Evolutionary conservation across 305 asterid species (phyloP).

Genomic region (Withania somnifera): DNA sequence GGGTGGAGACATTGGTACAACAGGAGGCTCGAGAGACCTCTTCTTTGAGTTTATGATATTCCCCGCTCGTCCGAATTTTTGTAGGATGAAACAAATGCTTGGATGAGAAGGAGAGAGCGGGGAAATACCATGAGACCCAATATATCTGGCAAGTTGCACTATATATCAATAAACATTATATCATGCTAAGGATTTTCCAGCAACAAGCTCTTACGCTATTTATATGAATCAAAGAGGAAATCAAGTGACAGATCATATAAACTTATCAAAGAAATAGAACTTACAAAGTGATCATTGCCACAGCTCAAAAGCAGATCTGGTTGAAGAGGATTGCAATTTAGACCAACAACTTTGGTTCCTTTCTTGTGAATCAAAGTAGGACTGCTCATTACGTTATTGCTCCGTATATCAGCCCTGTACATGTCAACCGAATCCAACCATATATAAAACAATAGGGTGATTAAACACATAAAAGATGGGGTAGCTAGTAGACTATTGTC

Average conservation of each 20-base stretch:
- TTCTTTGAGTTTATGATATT: no score
- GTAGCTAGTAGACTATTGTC: neutral
- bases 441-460: neutral
- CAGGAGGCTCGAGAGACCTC: no score
- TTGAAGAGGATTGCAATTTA: constrained; percentile 93
- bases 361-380: constrained; percentile 81
- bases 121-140: no score
- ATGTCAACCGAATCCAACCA: neutral
- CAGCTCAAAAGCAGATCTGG: constrained; percentile 89
- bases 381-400: constrained; percentile 42
- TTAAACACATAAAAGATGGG: neutral
- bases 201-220: neutral
- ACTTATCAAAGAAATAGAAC: constrained; percentile 13
- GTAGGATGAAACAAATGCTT: no score
- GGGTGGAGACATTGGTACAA: no score
- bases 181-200: neutral
- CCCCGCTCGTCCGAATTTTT: no score
- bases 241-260: neutral
- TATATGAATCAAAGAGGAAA: neutral
- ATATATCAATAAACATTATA: no score
- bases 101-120: no score
- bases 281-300: constrained; percentile 96
- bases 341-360: constrained; percentile 93
- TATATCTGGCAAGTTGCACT: no score
- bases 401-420: constrained; percentile 67